phyloP scores from a whole-genome alignment of 2,329 filamentous ascomycete species.

The Ceratocystis ficicola region DNA sequence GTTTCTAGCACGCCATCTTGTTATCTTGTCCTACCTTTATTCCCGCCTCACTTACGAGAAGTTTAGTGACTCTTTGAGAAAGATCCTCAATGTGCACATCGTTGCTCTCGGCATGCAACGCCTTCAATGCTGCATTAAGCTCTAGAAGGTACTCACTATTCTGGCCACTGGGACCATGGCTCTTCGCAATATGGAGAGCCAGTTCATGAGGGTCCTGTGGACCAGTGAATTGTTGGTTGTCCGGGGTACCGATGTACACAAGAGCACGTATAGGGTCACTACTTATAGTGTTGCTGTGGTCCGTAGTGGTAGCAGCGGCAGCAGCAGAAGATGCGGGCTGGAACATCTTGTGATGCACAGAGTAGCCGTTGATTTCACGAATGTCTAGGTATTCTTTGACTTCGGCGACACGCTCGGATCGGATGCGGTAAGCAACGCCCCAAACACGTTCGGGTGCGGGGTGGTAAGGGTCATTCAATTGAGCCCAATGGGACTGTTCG shows the following conservation, averaged over 20 bases:
- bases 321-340: conserved; percentile 40
- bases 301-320: conserved; percentile 27
- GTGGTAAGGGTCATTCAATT: conserved; percentile 55
- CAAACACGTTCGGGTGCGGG: conserved; percentile 58
- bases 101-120: conserved; percentile 60
- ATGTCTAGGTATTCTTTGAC: conserved; percentile 88
- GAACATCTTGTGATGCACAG: conserved; percentile 82
- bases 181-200: conserved; percentile 67
- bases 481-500: conserved; percentile 69
- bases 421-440: conserved; percentile 86
- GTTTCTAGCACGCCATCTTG: not conserved
- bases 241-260: conserved; percentile 88
- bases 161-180: conserved; percentile 70
- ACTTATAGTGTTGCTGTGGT: no score
- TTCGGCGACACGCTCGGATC: conserved; percentile 56
- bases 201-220: conserved; percentile 66
- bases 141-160: conserved; percentile 83
- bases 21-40: not conserved
- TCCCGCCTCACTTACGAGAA: conserved; percentile 30
- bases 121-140: conserved; percentile 61
- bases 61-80: conserved; percentile 54
- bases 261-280: conserved; percentile 41
- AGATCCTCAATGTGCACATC: conserved; percentile 81
- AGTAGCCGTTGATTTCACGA: conserved; percentile 94
- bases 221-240: conserved; percentile 84